Evolutionary conservation across 495 filamentous ascomycete species (phyloP), one percentile per base, ranked within the genome.

Genomic region (Clohesyomyces aquaticus): DNA sequence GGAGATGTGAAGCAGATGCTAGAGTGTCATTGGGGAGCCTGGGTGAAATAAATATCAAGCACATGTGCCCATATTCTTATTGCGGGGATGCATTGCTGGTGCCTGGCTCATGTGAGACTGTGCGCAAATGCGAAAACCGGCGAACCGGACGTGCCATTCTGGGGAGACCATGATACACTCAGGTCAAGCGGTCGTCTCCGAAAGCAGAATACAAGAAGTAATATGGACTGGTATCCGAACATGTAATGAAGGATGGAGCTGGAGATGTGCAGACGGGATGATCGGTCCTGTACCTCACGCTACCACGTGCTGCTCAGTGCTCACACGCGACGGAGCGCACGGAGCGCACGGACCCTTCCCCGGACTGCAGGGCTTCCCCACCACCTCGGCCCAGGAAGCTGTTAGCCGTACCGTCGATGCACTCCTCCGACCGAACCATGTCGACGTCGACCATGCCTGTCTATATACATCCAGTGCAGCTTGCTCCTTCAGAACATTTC

Each of bases 401-500:
- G 29, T 66, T 66, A 66, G 55, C 63, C 63, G 63, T 32, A 29
- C 55, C 32, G 49, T 46, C 28, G 2, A n/a, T 22, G 21, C 42
- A 22, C 16, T 23, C 32, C 6, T 6, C 32, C 32, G 32, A 38
- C 6, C 32, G 6, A 23, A 55, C 18, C 63, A 66, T 61, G 59
- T 59, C 51, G 65, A 62, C 59, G 58, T 51, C 65, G 51, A 52
- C 35, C 54, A 22, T 25, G n/a, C n/a, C n/a, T n/a, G n/a, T n/a
- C n/a, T 51, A 43, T 66, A 51, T 54, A 67, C 43, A 28, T 59
- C 12, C 55, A 27, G 47, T 48, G 63, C 56, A 22, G 4, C 46
- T 22, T 25, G 46, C 9, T 16, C 22, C 4, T 25, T 59, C 6
- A 1, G 2, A 2, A 21, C 48, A 16, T 14, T 23, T 3, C 26